Conservation (phyloP, 2,329 filamentous ascomycete genomes). For the Diaporthe amygdali region DNA sequence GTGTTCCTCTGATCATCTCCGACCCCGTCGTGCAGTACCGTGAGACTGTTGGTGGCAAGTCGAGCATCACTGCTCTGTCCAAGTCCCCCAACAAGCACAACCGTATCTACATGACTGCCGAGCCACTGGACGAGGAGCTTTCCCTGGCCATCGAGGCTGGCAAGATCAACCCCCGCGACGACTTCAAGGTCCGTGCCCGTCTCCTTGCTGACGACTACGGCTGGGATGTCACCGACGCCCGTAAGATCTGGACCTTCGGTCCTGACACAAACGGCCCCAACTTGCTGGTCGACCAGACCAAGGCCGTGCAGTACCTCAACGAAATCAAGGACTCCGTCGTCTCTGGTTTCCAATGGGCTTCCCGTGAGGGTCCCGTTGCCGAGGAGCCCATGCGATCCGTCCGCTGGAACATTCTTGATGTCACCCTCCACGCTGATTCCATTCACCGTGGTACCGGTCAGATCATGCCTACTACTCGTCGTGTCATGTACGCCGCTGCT, state of each 20-base stretch:
- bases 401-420: constrained; percentile 99
- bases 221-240: constrained; percentile 99
- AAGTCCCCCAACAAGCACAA: constrained; percentile 99
- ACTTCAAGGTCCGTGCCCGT: constrained; percentile 98
- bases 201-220: constrained; percentile 94
- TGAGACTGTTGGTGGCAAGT: constrained; percentile 87
- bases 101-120: constrained; percentile 95
- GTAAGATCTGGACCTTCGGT: constrained; percentile 99
- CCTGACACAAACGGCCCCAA: constrained; percentile 98
- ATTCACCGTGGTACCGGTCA: constrained; percentile 99
- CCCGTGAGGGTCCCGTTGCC: constrained; percentile 93
- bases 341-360: constrained; percentile 99
- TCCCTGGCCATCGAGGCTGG: constrained; percentile 87
- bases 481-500: constrained; percentile 92
- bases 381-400: constrained; percentile 98
- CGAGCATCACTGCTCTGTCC: constrained; percentile 94
- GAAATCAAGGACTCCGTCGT: constrained; percentile 99
- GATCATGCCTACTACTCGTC: constrained; percentile 96
- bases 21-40: constrained; percentile 99
- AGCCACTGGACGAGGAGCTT: constrained; percentile 92
- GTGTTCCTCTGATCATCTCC: constrained; percentile 96
- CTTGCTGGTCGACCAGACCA: constrained; percentile 99
- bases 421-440: constrained; percentile 98
- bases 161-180: constrained; percentile 93
- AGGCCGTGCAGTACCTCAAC: constrained; percentile 99